Evolutionary conservation across 495 filamentous ascomycete genomes (phyloP).

Genomic region (Aspergillus haitiensis): DNA sequence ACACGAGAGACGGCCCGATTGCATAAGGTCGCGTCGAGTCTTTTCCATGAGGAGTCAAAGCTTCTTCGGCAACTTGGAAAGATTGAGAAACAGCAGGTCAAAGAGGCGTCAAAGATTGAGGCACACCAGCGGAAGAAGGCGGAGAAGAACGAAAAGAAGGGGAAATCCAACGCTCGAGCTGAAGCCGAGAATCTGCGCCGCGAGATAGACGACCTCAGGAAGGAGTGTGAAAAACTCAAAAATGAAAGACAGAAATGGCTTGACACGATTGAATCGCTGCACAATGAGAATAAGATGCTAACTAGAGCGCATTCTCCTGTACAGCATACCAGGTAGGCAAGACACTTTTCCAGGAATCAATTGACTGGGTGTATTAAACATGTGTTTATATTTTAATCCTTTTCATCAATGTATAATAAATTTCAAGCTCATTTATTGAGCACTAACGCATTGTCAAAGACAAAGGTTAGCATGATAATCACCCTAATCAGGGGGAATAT

Average conservation of each 20-base stretch:
- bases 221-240: conserved; percentile 56
- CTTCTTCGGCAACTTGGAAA: conserved; percentile 13
- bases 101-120: conserved; percentile 42
- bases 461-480: too few species aligned
- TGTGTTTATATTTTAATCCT: neutral
- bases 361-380: too few species aligned
- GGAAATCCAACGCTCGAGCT: conserved; percentile 48
- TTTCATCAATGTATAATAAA: too few species aligned
- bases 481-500: too few species aligned
- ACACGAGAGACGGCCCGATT: conserved; percentile 23
- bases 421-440: too few species aligned
- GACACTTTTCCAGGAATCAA: too few species aligned
- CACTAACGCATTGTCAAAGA: too few species aligned
- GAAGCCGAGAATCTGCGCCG: conserved; percentile 54
- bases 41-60: conserved; percentile 42
- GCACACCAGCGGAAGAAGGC: conserved; percentile 42
- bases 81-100: conserved; percentile 12
- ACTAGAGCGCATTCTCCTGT: conserved; percentile 14
- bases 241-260: conserved; percentile 62
- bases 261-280: conserved; percentile 62
- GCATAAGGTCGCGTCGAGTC: conserved; percentile 33
- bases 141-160: conserved; percentile 56
- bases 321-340: neutral
- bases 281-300: conserved; percentile 60
- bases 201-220: conserved; percentile 54